Evolutionary conservation across 345 rosid species (phyloP).

Genomic region (Passiflora organensis): DNA sequence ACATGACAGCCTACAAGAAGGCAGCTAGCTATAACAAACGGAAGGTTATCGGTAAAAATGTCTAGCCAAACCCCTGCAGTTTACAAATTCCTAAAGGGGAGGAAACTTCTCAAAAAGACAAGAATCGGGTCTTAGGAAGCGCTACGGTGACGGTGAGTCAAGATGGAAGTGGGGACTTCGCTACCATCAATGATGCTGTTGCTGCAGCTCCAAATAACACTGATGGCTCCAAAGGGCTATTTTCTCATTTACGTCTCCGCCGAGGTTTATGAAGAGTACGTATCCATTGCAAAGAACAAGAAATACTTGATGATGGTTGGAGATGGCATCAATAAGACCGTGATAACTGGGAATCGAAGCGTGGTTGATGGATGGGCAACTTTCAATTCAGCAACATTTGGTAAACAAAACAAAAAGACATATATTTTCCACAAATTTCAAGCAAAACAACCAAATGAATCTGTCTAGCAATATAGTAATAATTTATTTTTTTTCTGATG

Average conservation of each 20-base stretch:
- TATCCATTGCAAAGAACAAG: constrained; percentile 61
- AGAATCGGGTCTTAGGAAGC: constrained; percentile 33
- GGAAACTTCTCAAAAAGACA: constrained; percentile 43
- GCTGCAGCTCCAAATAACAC: constrained; percentile 67
- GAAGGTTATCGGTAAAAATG: constrained; percentile 55
- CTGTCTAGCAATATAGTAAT: background rate
- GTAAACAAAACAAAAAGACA: too few relatives aligned
- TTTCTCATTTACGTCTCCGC: constrained; percentile 61
- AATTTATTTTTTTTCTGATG: background rate
- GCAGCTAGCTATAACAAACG: constrained; percentile 35
- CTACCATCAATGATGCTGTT: constrained; percentile 65
- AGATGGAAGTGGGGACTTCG: constrained; percentile 70
- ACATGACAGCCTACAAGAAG: constrained; percentile 30
- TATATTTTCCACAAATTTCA: too few relatives aligned
- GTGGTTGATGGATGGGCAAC: constrained; percentile 82
- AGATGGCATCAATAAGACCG: constrained; percentile 78
- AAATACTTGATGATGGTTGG: constrained; percentile 74
- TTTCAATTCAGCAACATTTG: constrained; percentile 80
- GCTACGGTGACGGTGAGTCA: constrained; percentile 57
- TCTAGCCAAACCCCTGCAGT: constrained; percentile 40
- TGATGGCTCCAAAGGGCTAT: constrained; percentile 46
- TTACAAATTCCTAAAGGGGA: constrained; percentile 48
- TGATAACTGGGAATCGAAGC: constrained; percentile 76
- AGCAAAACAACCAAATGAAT: too few relatives aligned
- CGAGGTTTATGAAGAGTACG: constrained; percentile 71